Evolutionary conservation across 495 filamentous ascomycete genomes (phyloP).

Genomic region (Xanthoparmelia taractica): DNA sequence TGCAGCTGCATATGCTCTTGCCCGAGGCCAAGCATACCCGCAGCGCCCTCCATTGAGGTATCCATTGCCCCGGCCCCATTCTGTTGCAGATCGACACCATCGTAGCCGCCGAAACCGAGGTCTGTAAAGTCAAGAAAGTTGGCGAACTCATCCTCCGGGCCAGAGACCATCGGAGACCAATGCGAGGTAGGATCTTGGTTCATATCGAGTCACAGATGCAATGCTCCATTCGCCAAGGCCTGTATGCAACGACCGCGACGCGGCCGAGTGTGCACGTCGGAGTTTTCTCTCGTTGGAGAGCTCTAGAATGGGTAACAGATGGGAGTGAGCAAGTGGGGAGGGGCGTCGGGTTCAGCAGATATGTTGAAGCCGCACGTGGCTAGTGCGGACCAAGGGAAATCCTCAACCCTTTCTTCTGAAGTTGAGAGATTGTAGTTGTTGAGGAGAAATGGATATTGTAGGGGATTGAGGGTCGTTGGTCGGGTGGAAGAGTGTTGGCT

Average conservation of each 20-base stretch:
- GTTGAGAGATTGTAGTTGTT: no score
- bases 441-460: no score
- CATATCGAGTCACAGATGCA: slow-evolving; percentile 17
- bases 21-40: slow-evolving; percentile 16
- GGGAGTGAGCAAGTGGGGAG: neutral
- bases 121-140: slow-evolving; percentile 48
- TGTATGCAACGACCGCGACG: slow-evolving; percentile 1
- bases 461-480: no score
- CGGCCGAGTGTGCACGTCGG: slow-evolving; percentile 1
- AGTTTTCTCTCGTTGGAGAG: neutral
- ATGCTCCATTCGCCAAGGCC: slow-evolving; percentile 20
- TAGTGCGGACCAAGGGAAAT: no score
- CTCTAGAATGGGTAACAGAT: neutral
- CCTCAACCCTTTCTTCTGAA: no score
- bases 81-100: slow-evolving; percentile 31
- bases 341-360: neutral
- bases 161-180: slow-evolving; percentile 26
- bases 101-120: slow-evolving; percentile 40
- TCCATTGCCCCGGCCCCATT: slow-evolving; percentile 20
- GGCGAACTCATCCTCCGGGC: slow-evolving; percentile 45
- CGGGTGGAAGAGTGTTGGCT: no score
- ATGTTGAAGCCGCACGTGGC: no score
- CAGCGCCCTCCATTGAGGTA: slow-evolving; percentile 15
- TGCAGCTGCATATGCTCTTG: slow-evolving; percentile 28
- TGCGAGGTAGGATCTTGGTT: slow-evolving; percentile 16